Conservation (phyloP, 768 basidiomycete genomes). For the Amanita rimosa region DNA sequence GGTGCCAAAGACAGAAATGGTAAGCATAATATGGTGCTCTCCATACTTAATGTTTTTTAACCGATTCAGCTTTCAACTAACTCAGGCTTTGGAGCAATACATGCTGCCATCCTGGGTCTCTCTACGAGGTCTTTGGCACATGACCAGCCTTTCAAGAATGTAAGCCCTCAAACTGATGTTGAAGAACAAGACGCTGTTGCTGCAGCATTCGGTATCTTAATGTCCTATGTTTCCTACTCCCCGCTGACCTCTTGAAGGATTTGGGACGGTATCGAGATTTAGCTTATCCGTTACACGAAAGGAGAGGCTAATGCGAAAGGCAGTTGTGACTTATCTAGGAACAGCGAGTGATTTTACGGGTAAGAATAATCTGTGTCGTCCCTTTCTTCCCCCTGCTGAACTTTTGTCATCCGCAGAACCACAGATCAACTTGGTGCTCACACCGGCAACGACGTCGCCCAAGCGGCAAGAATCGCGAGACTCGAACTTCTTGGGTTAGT, state of each 20-base stretch:
- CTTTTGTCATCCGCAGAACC: slow-evolving; percentile 33
- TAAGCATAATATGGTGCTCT: slow-evolving; percentile 22
- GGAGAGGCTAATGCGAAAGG: slow-evolving; percentile 48
- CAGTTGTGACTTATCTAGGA: slow-evolving; percentile 57
- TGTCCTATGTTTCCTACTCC: not conserved
- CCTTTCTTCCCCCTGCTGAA: not conserved
- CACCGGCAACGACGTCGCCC: slow-evolving; percentile 49
- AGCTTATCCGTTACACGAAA: slow-evolving; percentile 42
- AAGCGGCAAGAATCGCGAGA: slow-evolving; percentile 19
- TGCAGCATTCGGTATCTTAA: slow-evolving; percentile 38
- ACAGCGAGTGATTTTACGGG: slow-evolving; percentile 64
- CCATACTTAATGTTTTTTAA: not conserved
- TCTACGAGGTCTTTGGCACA: slow-evolving; percentile 60
- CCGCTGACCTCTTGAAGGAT: slow-evolving; percentile 24
- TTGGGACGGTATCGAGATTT: slow-evolving; percentile 45
- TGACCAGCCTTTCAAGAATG: slow-evolving; percentile 42
- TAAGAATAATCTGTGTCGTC: slow-evolving; percentile 12
- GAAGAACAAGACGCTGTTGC: slow-evolving; percentile 47
- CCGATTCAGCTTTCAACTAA: slow-evolving; percentile 38
- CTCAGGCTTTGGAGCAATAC: slow-evolving; percentile 79
- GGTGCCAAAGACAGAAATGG: slow-evolving; percentile 71
- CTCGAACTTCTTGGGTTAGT: slow-evolving; percentile 52
- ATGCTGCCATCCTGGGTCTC: slow-evolving; percentile 65
- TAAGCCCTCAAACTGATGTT: slow-evolving; percentile 54
- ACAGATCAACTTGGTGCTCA: slow-evolving; percentile 61